These are phyloP conservation scores for Porogramme epimiltina DNA, from an alignment of 1,284 basidiomycete species.

Conservation along the genomic window DNA sequence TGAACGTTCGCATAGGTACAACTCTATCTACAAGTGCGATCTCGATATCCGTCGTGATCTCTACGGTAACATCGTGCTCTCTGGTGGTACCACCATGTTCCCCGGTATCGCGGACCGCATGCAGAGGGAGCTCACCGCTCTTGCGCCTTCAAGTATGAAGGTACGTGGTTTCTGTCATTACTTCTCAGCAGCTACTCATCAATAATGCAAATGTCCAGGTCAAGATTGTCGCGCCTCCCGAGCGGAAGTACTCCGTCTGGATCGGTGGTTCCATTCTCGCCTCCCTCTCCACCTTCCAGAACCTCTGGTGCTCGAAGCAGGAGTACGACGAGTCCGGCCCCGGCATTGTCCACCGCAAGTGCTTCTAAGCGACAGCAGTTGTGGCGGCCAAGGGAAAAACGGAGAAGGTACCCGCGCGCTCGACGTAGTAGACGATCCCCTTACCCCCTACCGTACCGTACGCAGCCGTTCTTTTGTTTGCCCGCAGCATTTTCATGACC, in stretches of 20 bases:
- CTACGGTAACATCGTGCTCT: slow-evolving; percentile 93
- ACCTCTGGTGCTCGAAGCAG: slow-evolving; percentile 91
- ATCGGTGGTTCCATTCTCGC: slow-evolving; percentile 98
- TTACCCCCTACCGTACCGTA: slow-evolving; percentile 32
- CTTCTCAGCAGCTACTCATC: not conserved
- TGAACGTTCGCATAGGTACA: slow-evolving; percentile 62
- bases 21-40: slow-evolving; percentile 84
- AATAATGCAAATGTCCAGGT: slow-evolving; percentile 54
- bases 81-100: slow-evolving; percentile 98
- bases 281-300: slow-evolving; percentile 96
- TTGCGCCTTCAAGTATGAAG: slow-evolving; percentile 89
- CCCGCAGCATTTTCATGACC: slow-evolving; percentile 16
- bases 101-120: slow-evolving; percentile 96
- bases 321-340: slow-evolving; percentile 90
- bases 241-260: slow-evolving; percentile 97
- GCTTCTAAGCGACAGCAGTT: slow-evolving; percentile 21
- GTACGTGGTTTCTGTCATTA: slow-evolving; percentile 45
- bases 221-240: slow-evolving; percentile 92
- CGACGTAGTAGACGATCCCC: slow-evolving; percentile 34
- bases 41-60: slow-evolving; percentile 86
- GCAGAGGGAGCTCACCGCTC: slow-evolving; percentile 94
- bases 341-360: slow-evolving; percentile 81
- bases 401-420: slow-evolving; percentile 27
- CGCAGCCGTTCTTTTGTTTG: slow-evolving; percentile 20
- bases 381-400: slow-evolving; percentile 21